phyloP scores from a whole-genome alignment of 1,284 basidiomycete genomes.

The Xerocomus minutiporus region DNA sequence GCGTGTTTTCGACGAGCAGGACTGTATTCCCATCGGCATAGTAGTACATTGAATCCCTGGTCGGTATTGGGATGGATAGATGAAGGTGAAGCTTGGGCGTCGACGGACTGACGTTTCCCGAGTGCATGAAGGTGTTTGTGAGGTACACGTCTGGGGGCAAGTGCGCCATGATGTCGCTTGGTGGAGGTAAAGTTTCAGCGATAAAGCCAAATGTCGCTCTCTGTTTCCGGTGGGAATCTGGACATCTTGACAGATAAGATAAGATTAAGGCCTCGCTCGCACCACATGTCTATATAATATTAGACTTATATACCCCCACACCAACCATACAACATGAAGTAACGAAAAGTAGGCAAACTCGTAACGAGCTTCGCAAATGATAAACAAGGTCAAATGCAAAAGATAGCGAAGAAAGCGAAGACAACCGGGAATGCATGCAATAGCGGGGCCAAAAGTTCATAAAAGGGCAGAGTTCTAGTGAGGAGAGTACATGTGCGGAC shows the following conservation, averaged over 20 bases:
- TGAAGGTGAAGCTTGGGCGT: slow-evolving; percentile 34
- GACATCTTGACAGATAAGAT: slow-evolving; percentile 11
- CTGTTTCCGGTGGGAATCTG: slow-evolving; percentile 20
- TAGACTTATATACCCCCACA: background rate
- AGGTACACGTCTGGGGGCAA: slow-evolving; percentile 32
- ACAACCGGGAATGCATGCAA: slow-evolving; percentile 22
- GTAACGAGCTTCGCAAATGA: slow-evolving; percentile 5
- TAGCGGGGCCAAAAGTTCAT: slow-evolving; percentile 10
- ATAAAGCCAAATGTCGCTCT: slow-evolving; percentile 4
- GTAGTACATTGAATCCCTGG: slow-evolving; percentile 30
- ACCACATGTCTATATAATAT: background rate
- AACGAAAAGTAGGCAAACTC: slow-evolving; percentile 8
- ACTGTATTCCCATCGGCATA: slow-evolving; percentile 45
- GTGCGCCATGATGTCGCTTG: slow-evolving; percentile 24
- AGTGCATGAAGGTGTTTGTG: slow-evolving; percentile 33
- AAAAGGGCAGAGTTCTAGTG: slow-evolving; percentile 17
- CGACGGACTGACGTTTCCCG: slow-evolving; percentile 29
- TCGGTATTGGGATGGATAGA: slow-evolving; percentile 32
- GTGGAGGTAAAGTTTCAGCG: slow-evolving; percentile 8
- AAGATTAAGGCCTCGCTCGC: slow-evolving; percentile 13
- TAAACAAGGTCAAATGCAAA: slow-evolving; percentile 8
- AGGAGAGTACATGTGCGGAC: slow-evolving; percentile 23
- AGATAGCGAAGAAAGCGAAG: slow-evolving; percentile 16
- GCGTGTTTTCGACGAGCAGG: slow-evolving; percentile 42
- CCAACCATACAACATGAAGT: slow-evolving; percentile 5